phyloP scores from a whole-genome alignment of 2,329 filamentous ascomycete species.

The Phoma sp. region DNA sequence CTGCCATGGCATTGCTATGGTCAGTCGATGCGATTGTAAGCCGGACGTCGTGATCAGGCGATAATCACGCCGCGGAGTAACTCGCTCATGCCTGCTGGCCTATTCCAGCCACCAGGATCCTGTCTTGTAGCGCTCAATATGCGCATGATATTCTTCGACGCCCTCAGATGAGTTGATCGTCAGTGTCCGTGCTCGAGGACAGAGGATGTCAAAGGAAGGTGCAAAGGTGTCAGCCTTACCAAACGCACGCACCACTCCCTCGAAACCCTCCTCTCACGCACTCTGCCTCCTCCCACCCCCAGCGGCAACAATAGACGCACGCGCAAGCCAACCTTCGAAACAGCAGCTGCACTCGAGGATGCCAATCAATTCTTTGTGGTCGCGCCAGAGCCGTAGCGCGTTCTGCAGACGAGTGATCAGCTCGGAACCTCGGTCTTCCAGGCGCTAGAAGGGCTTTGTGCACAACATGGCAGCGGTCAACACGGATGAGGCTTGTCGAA shows the following conservation, averaged over 20 bases:
- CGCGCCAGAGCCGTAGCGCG: background rate
- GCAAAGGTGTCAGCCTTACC: constrained; percentile 2
- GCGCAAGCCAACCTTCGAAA: background rate
- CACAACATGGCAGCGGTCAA: background rate
- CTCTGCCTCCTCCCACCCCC: background rate
- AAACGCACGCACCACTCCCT: background rate
- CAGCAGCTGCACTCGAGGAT: background rate
- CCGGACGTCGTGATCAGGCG: constrained; percentile 15
- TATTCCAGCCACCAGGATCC: background rate
- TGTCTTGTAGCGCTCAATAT: no score
- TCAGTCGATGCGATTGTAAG: constrained; percentile 13
- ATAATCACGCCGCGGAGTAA: constrained; percentile 13
- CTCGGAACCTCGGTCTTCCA: constrained; percentile 17
- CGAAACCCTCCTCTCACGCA: constrained; percentile 8
- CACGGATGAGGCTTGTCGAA: background rate
- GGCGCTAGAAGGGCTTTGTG: constrained; percentile 9
- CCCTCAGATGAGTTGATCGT: background rate
- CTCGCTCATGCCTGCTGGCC: background rate
- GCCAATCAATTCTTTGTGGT: background rate
- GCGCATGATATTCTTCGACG: no score
- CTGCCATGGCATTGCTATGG: background rate
- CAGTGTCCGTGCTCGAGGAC: background rate
- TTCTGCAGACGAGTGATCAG: background rate
- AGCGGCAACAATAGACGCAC: constrained; percentile 6
- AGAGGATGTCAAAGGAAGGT: background rate